A percentile compares a stretch with the other conserved stretches of the same genome.
Evolutionary conservation across 257 asterid genomes (phyloP).

Genomic region (Nemophila menziesii): DNA sequence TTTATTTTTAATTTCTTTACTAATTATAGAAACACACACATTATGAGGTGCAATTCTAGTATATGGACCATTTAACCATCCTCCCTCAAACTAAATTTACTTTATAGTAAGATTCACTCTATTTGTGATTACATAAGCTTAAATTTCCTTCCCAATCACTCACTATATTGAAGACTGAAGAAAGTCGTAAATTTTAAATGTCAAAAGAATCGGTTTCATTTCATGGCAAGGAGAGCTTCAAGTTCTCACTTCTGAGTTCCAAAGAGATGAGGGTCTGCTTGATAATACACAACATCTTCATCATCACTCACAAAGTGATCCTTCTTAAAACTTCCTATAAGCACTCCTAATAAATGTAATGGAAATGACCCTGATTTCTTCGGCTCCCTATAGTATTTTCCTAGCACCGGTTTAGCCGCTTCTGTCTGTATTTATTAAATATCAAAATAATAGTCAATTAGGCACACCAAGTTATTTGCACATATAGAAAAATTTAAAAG

Average conservation of each 20-base stretch:
- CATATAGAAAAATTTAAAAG: background rate
- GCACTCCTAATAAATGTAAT: conserved; percentile 46
- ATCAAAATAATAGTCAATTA: conserved; percentile 2
- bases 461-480: background rate
- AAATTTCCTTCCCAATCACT: too few relatives aligned
- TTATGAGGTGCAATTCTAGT: too few relatives aligned
- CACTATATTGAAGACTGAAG: too few relatives aligned
- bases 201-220: too few relatives aligned
- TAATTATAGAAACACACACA: too few relatives aligned
- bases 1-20: too few relatives aligned
- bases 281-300: conserved; percentile 58
- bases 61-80: too few relatives aligned
- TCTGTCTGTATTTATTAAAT: conserved; percentile 45
- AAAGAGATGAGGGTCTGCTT: conserved; percentile 36
- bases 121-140: too few relatives aligned
- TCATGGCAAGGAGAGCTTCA: too few relatives aligned
- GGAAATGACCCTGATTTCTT: conserved; percentile 67
- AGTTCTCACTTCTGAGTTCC: conserved; percentile 29
- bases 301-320: conserved; percentile 72
- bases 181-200: too few relatives aligned
- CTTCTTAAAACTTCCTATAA: conserved; percentile 44
- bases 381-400: conserved; percentile 72
- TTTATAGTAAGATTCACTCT: too few relatives aligned
- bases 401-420: conserved; percentile 69
- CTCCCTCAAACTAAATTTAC: too few relatives aligned